Base-by-base conservation (phyloP, 2,329 filamentous ascomycete species). In the Mycosphaerella sp. region DNA sequence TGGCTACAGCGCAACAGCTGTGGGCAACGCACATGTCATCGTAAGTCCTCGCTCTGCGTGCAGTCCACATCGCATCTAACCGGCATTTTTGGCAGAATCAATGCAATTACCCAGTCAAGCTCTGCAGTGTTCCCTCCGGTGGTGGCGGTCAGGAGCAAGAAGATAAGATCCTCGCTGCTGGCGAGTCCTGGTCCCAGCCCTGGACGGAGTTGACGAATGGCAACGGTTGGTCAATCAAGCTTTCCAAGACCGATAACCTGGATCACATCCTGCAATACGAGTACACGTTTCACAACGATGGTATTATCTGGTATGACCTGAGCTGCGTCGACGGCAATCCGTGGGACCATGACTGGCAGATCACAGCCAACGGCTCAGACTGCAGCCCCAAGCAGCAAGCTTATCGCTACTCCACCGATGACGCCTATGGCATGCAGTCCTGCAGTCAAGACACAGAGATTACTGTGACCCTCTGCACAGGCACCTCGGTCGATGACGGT, bases 221-320 rank as follows among this genome's bases (percentile, higher is more conserved):
- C 49, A 58, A 64, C 43, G 69, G 69, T 36, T 72, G 69, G 69
- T 69, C 69, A 14, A 68, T 72, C 64, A 72, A 72, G 68, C 66
- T 72, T 39, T 67, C 67, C 59, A 66, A 68, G 61, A 55, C 54
- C 34, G 45, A 50, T 26, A 45, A 54, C 48, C 55, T 60, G 41
- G 51, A 60, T 54, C 64, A 67, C 62, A 64, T 70, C 57, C 61
- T 51, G 41, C 69, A 72, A 55, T 71, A 68, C 56, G 69, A 72
- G 62, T 72, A 71, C 61, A 71, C 69, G 43, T 69, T 61, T 60
- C 67, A 69, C 51, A 60, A 66, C 51, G 67, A 68, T 48, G 63
- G 62, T 54, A 68, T 58, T 48, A 68, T 72, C 61, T 72, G 69
- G 69, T 71, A 67, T 59, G 69, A 72, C 61, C 54, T 71, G 58